Percentiles rank a stretch among this genome's conserved stretches.
phyloP scores from a whole-genome alignment of 768 basidiomycete genomes.

The Pholiota molesta region DNA sequence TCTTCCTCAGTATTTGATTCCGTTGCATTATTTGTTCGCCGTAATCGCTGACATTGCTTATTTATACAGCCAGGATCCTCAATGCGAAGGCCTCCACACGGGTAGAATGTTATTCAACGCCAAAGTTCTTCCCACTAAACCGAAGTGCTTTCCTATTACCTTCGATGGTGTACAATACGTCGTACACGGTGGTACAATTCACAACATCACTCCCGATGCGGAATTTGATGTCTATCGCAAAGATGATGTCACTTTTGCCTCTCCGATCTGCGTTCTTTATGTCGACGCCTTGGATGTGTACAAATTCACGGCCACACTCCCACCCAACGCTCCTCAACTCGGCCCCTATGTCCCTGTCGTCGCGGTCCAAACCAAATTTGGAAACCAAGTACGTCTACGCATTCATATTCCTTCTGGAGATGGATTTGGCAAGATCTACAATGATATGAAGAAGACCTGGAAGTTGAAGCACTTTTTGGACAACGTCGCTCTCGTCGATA shows the following conservation, averaged over 20 bases:
- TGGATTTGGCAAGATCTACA: not conserved
- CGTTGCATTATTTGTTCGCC: not conserved
- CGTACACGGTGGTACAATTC: not conserved
- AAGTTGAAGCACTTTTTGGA: not conserved
- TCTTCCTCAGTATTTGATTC: not conserved
- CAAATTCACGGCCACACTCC: not conserved
- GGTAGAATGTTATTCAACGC: not conserved
- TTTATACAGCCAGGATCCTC: constrained; percentile 1
- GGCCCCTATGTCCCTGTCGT: not conserved
- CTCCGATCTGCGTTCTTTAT: not conserved
- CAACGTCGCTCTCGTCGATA: not conserved
- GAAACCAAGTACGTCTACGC: not conserved
- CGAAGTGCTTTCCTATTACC: not conserved
- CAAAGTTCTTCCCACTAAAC: not conserved
- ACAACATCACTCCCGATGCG: not conserved
- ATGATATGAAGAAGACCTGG: not conserved
- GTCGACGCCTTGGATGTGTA: not conserved
- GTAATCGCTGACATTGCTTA: not conserved
- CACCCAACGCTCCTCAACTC: not conserved
- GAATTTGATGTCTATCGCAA: not conserved
- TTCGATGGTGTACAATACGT: not conserved
- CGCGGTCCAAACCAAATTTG: not conserved
- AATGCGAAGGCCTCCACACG: constrained; percentile 3
- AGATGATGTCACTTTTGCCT: not conserved
- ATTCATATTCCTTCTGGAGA: not conserved